Conservation (phyloP, 2,329 filamentous ascomycete species). For the Arthrobotrys sphaeroides region DNA sequence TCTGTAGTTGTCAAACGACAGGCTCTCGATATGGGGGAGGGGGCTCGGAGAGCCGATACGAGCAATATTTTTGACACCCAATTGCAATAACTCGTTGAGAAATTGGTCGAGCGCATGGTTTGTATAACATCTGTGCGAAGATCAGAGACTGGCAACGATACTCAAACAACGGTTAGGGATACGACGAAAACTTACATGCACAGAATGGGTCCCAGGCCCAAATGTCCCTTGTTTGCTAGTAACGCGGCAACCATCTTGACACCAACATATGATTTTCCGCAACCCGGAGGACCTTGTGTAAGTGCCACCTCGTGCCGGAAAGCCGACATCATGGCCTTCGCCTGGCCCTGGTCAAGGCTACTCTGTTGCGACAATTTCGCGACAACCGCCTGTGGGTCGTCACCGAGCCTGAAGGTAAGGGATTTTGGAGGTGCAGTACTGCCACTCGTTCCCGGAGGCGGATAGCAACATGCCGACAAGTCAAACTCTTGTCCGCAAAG, state of each 20-base stretch:
- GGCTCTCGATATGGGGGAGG: conserved; percentile 65
- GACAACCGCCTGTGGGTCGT: not conserved
- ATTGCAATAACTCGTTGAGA: conserved; percentile 69
- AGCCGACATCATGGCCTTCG: conserved; percentile 66
- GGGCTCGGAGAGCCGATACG: conserved; percentile 69
- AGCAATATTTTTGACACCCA: conserved; percentile 66
- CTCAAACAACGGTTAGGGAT: not conserved
- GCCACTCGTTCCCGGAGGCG: not conserved
- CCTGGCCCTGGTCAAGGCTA: conserved; percentile 67
- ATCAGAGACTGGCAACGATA: not conserved
- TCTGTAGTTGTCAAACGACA: conserved; percentile 29
- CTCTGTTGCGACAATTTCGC: conserved; percentile 58
- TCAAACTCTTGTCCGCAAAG: not conserved
- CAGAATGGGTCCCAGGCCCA: conserved; percentile 65
- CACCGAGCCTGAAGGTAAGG: not conserved
- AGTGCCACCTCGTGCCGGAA: conserved; percentile 68
- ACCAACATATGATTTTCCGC: conserved; percentile 73
- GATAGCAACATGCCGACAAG: conserved; percentile 14
- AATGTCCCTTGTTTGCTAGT: conserved; percentile 55
- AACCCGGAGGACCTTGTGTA: conserved; percentile 76
- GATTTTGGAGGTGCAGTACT: not conserved
- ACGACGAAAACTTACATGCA: conserved; percentile 62
- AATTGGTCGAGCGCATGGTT: conserved; percentile 68
- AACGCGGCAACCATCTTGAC: conserved; percentile 62
- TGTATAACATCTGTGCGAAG: conserved; percentile 64